Evolutionary conservation across 495 filamentous ascomycete species (phyloP).

Genomic region (Cenococcum geophilum): DNA sequence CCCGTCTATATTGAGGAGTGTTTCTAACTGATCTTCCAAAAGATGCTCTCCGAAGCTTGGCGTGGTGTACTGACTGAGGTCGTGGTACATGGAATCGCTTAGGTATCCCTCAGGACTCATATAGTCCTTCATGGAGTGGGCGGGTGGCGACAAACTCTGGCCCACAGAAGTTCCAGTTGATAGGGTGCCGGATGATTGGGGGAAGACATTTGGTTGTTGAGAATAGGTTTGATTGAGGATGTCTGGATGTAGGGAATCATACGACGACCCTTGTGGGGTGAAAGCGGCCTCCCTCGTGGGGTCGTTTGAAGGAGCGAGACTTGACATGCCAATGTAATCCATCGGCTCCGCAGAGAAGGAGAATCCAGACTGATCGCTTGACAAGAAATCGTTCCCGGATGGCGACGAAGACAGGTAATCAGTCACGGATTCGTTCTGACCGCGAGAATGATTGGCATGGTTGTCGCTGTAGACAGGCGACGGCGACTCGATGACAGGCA

Average conservation of each 20-base stretch:
- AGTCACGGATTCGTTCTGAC: constrained; percentile 14
- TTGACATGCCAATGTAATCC: constrained; percentile 18
- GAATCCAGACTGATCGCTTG: constrained; percentile 13
- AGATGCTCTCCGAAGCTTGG: constrained; percentile 18
- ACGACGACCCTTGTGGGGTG: constrained; percentile 24
- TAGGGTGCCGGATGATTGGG: constrained; percentile 16
- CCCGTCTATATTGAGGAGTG: constrained; percentile 16
- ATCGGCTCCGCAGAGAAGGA: constrained; percentile 26
- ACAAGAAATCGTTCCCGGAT: constrained; percentile 11
- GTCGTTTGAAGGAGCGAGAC: constrained; percentile 7
- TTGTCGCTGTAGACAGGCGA: constrained; percentile 19
- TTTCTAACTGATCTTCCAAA: constrained; percentile 13
- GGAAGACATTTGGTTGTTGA: constrained; percentile 10
- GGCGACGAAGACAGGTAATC: constrained; percentile 13
- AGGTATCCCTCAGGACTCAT: constrained; percentile 27
- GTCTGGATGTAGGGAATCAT: constrained; percentile 25
- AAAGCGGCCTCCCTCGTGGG: constrained; percentile 14
- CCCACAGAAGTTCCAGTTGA: constrained; percentile 17
- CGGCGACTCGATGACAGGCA: constrained; percentile 18
- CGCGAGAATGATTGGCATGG: constrained; percentile 14
- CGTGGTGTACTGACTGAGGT: constrained; percentile 20
- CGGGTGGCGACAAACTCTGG: constrained; percentile 26
- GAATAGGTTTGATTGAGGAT: constrained; percentile 20
- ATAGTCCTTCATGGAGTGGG: constrained; percentile 23
- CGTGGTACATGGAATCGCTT: constrained; percentile 25